Evolutionary conservation across 2,329 filamentous ascomycete species (phyloP).

Genomic region (Aspergillus viridinutans): DNA sequence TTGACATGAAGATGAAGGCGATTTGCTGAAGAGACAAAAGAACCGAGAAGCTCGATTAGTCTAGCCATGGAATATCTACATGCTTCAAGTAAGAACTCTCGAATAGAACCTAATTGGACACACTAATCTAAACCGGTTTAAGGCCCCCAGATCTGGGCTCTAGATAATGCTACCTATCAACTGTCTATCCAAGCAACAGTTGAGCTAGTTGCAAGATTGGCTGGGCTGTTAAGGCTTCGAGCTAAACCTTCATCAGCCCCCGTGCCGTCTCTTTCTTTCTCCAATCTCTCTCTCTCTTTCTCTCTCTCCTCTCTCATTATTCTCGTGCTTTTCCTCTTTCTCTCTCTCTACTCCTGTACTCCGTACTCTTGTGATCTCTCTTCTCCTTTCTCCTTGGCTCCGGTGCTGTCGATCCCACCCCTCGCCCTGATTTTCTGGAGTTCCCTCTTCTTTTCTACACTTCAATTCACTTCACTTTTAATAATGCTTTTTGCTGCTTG

Average conservation of each 20-base stretch:
- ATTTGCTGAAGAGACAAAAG: not conserved
- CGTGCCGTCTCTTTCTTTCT: not conserved
- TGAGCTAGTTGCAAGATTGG: too few relatives aligned
- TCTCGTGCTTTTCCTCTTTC: constrained; percentile 3
- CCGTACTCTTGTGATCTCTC: not conserved
- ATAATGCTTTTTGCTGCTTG: not conserved
- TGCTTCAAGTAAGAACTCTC: not conserved
- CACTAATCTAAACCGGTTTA: not conserved
- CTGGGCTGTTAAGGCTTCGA: not conserved
- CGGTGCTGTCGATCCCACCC: not conserved
- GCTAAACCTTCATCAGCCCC: not conserved
- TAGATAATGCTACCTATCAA: too few relatives aligned
- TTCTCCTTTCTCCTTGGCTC: constrained; percentile 1
- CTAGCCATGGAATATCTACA: not conserved
- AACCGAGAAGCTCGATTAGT: not conserved
- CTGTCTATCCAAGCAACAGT: not conserved
- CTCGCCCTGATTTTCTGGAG: not conserved
- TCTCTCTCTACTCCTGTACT: not conserved
- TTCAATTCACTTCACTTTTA: not conserved
- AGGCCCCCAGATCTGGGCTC: not conserved
- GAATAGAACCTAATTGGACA: not conserved
- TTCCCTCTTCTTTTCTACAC: too few relatives aligned
- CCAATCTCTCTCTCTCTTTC: constrained; percentile 4
- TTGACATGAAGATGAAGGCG: not conserved
- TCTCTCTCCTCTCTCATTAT: not conserved